phyloP scores from a whole-genome alignment of 768 basidiomycete genomes.

The Solioccasus polychromus region DNA sequence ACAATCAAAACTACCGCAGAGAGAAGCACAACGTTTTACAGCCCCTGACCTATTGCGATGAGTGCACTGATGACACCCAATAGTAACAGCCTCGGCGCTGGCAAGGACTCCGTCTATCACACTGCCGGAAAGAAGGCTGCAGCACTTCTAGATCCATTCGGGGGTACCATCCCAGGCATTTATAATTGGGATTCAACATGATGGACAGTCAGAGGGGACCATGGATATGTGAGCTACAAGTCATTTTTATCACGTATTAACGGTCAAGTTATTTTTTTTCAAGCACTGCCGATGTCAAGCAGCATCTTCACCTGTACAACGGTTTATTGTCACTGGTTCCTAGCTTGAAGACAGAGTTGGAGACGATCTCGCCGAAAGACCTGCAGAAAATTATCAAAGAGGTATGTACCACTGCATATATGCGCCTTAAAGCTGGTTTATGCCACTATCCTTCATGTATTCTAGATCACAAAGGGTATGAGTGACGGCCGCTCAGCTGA shows the following conservation, averaged over 20 bases:
- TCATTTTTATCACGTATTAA: neutral
- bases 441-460: neutral
- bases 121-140: neutral
- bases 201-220: neutral
- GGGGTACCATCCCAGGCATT: neutral
- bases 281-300: too few relatives aligned
- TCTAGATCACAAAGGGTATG: neutral
- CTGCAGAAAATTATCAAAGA: neutral
- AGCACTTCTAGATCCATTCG: neutral
- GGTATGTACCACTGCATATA: neutral
- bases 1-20: too few relatives aligned
- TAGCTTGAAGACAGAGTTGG: neutral
- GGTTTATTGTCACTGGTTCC: neutral
- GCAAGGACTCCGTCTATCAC: neutral
- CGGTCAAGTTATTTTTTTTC: neutral
- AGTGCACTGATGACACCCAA: neutral
- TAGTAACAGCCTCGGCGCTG: neutral
- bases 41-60: neutral
- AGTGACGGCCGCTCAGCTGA: neutral
- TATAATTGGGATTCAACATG: neutral
- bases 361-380: neutral
- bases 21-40: too few relatives aligned
- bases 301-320: neutral
- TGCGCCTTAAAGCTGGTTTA: neutral
- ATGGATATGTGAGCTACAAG: neutral